These are phyloP conservation scores for Elasticomyces elasticus DNA, from an alignment of 495 filamentous ascomycete genomes.

Conservation along the genomic window DNA sequence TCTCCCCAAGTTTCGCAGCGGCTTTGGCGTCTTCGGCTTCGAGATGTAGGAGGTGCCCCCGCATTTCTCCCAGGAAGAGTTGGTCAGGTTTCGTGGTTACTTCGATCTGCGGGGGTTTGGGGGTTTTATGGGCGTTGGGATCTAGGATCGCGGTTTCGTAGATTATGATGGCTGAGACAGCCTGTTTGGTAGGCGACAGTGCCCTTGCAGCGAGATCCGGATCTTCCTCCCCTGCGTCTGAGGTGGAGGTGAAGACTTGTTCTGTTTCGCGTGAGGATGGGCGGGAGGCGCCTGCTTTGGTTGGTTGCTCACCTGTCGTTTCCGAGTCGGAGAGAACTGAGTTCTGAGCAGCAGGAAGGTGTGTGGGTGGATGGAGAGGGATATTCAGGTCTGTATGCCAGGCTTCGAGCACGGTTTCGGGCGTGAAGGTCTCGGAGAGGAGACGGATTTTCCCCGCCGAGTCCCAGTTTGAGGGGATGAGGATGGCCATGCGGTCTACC, in stretches of 20 bases:
- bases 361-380: background rate
- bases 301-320: background rate
- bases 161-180: background rate
- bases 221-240: slow-evolving; percentile 4
- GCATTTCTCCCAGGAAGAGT: slow-evolving; percentile 18
- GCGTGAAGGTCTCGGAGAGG: slow-evolving; percentile 85
- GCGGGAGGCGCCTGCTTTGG: background rate
- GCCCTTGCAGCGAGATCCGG: background rate
- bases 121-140: slow-evolving; percentile 16
- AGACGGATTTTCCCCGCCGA: slow-evolving; percentile 97
- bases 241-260: slow-evolving; percentile 9
- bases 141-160: slow-evolving; percentile 13
- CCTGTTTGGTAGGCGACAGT: slow-evolving; percentile 3
- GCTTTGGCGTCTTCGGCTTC: slow-evolving; percentile 17
- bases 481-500: slow-evolving; percentile 88
- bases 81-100: slow-evolving; percentile 17
- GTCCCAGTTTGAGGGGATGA: slow-evolving; percentile 95
- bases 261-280: slow-evolving; percentile 1
- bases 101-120: slow-evolving; percentile 13
- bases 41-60: slow-evolving; percentile 9
- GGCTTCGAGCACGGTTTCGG: slow-evolving; percentile 47
- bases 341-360: background rate
- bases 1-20: background rate
- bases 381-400: slow-evolving; percentile 10
- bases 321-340: no score